A percentile compares a stretch with the other conserved stretches of the same genome.
Evolutionary conservation across 305 asterid species (phyloP).

Genomic region (Galium porrigens): DNA sequence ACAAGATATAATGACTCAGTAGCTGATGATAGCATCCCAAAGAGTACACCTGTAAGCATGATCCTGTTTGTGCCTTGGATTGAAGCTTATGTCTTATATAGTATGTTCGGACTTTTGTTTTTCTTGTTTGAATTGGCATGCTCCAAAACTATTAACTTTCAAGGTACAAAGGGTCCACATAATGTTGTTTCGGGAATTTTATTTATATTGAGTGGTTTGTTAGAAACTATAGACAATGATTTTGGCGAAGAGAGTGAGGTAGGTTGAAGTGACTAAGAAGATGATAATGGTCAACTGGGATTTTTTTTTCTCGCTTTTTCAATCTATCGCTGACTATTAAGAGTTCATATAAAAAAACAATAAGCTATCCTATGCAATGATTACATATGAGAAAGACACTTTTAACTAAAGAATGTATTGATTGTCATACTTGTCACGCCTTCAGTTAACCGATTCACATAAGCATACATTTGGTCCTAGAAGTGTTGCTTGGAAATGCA

Average conservation of each 20-base stretch:
- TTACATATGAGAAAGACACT: neutral
- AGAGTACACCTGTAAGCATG: slow-evolving; percentile 51
- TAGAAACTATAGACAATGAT: neutral
- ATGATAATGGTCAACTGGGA: neutral
- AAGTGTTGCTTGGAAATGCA: neutral
- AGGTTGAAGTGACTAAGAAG: neutral
- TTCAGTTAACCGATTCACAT: neutral
- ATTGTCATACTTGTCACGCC: neutral
- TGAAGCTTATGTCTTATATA: neutral
- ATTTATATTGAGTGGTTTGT: neutral
- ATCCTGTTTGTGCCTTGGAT: neutral
- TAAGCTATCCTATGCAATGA: neutral
- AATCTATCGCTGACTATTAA: neutral
- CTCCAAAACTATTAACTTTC: neutral
- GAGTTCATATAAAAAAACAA: neutral
- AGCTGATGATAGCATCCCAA: slow-evolving; percentile 26
- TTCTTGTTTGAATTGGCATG: neutral
- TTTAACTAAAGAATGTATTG: neutral
- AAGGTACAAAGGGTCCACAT: neutral
- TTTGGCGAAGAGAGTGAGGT: neutral
- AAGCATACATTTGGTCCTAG: neutral
- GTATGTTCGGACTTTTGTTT: neutral
- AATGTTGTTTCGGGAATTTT: neutral
- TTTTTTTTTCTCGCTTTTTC: neutral
- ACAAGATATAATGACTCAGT: slow-evolving; percentile 25